Conservation (phyloP, 495 filamentous ascomycete genomes). For the Patellaria atrata region DNA sequence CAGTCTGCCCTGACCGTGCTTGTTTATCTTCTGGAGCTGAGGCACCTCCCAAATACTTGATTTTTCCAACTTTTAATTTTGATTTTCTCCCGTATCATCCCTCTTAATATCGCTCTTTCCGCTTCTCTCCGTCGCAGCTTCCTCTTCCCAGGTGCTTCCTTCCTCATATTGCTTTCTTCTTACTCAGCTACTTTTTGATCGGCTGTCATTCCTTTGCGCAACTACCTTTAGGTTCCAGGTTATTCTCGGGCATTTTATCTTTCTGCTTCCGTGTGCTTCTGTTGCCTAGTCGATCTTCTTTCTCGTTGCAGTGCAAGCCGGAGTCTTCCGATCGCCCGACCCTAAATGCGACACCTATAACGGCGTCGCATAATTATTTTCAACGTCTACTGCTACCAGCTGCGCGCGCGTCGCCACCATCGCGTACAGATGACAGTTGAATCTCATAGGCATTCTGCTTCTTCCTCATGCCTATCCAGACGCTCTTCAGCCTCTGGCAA, state of each 20-base stretch:
- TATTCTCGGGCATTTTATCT: slow-evolving; percentile 2
- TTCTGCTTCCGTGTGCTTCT: slow-evolving; percentile 1
- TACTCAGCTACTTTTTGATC: slow-evolving; percentile 4
- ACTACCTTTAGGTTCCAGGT: slow-evolving; percentile 10
- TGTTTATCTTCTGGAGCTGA: too few relatives aligned
- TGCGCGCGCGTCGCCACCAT: slow-evolving; percentile 11
- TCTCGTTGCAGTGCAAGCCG: too few relatives aligned
- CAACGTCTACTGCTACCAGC: slow-evolving; percentile 2
- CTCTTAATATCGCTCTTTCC: not conserved
- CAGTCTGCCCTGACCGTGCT: too few relatives aligned
- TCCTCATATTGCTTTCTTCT: slow-evolving; percentile 2
- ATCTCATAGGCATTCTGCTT: slow-evolving; percentile 15
- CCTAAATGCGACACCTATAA: slow-evolving; percentile 17
- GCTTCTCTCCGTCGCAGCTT: slow-evolving; percentile 1
- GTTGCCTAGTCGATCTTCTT: slow-evolving; percentile 5
- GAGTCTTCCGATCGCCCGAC: too few relatives aligned
- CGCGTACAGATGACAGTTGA: slow-evolving; percentile 19
- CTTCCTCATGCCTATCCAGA: slow-evolving; percentile 25
- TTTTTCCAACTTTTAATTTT: slow-evolving; percentile 2
- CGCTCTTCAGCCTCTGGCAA: slow-evolving; percentile 28
- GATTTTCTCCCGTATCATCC: slow-evolving; percentile 1
- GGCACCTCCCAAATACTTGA: too few relatives aligned
- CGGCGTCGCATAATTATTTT: slow-evolving; percentile 8
- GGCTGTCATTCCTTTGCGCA: slow-evolving; percentile 20
- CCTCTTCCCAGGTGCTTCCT: not conserved